Percentiles rank a stretch among this genome's conserved stretches.
phyloP scores from a whole-genome alignment of 495 filamentous ascomycete genomes.

The Talaromyces ruber region DNA sequence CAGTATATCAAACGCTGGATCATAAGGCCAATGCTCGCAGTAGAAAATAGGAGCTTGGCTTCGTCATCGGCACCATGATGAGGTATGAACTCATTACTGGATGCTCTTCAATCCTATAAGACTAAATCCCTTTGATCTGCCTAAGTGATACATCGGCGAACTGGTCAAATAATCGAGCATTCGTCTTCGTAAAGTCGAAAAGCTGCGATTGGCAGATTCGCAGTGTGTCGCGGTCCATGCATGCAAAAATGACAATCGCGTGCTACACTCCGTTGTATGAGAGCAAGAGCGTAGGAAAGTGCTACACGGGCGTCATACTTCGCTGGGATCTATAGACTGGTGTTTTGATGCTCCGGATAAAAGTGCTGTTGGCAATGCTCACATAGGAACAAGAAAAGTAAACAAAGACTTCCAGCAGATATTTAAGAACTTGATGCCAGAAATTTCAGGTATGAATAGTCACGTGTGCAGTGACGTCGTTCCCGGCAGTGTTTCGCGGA shows the following conservation, averaged over 20 bases:
- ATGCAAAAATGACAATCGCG: not conserved
- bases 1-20: not conserved
- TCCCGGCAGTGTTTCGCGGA: not conserved
- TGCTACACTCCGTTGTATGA: not conserved
- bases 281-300: not conserved
- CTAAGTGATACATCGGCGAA: not conserved
- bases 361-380: too few species aligned
- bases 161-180: not conserved
- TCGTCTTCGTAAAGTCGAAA: not conserved
- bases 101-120: not conserved
- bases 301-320: too few species aligned
- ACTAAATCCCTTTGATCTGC: not conserved
- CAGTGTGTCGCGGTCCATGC: not conserved
- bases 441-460: not conserved
- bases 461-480: slow-evolving; percentile 6
- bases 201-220: not conserved
- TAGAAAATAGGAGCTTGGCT: not conserved
- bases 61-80: not conserved
- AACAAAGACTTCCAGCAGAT: too few species aligned
- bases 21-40: not conserved
- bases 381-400: too few species aligned
- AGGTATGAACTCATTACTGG: not conserved
- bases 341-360: too few species aligned
- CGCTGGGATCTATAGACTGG: too few species aligned
- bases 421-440: not conserved